phyloP scores from a whole-genome alignment of 768 basidiomycete genomes.

The Scleroderma bovista region DNA sequence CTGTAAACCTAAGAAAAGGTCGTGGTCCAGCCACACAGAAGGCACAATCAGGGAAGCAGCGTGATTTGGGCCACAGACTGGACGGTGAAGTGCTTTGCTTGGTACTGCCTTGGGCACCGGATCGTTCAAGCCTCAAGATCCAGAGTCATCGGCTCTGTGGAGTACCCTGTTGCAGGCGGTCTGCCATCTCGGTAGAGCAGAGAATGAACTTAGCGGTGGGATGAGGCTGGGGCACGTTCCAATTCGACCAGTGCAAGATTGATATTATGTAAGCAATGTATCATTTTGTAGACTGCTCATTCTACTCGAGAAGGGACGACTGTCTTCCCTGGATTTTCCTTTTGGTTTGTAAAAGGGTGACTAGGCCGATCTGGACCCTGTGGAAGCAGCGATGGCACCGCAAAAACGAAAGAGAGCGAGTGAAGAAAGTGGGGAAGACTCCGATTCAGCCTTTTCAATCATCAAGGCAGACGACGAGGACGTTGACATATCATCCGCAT shows the following conservation, averaged over 20 bases:
- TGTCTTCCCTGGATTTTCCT: too few species aligned
- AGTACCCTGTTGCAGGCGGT: neutral
- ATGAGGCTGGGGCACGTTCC: neutral
- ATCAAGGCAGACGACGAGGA: slow-evolving; percentile 29
- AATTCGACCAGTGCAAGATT: too few species aligned
- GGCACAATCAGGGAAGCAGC: neutral
- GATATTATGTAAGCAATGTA: too few species aligned
- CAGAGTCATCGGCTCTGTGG: neutral
- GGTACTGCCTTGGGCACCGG: too few species aligned
- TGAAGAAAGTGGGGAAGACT: slow-evolving; percentile 6
- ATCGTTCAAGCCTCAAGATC: too few species aligned
- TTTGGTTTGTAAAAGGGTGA: too few species aligned
- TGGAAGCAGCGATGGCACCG: slow-evolving; percentile 18
- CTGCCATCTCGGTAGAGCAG: neutral
- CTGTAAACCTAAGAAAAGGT: neutral
- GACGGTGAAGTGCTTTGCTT: neutral
- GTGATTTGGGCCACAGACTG: too few species aligned
- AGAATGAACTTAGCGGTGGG: neutral
- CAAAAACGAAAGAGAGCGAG: slow-evolving; percentile 28
- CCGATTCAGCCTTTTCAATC: slow-evolving; percentile 7
- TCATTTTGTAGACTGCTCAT: too few species aligned
- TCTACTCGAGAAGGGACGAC: too few species aligned
- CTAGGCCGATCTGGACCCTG: too few species aligned
- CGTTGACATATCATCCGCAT: slow-evolving; percentile 60
- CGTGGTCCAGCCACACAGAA: neutral